Percentiles rank a stretch among this genome's conserved stretches.
phyloP scores from a whole-genome alignment of 2,329 filamentous ascomycete genomes.

The Neobulgaria alba region DNA sequence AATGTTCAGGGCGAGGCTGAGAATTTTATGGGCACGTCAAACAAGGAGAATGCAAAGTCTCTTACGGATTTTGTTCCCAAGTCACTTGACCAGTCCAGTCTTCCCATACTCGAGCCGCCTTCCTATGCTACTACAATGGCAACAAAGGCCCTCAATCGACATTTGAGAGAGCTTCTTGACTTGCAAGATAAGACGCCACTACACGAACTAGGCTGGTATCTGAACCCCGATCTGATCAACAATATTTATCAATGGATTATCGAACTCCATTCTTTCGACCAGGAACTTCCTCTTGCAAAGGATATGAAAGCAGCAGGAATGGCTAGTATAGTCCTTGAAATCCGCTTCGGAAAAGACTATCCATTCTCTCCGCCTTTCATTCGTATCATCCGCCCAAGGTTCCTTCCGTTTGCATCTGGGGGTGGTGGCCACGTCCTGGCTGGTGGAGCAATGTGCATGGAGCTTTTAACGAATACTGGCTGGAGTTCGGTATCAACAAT shows the following conservation, averaged over 20 bases:
- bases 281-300: conserved; percentile 55
- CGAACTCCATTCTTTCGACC: conserved; percentile 76
- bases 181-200: conserved; percentile 52
- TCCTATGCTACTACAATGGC: conserved; percentile 54
- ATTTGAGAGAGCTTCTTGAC: conserved; percentile 55
- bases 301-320: conserved; percentile 60
- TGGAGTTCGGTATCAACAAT: neutral
- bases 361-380: conserved; percentile 78
- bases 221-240: conserved; percentile 48
- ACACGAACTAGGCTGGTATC: conserved; percentile 74
- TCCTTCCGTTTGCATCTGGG: conserved; percentile 60
- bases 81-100: conserved; percentile 47
- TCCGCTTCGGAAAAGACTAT: conserved; percentile 70
- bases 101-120: conserved; percentile 59
- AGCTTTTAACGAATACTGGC: conserved; percentile 69
- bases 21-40: neutral
- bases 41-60: conserved; percentile 5
- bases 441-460: conserved; percentile 78
- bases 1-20: conserved; percentile 6
- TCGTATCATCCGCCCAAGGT: conserved; percentile 71
- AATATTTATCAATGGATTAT: conserved; percentile 85
- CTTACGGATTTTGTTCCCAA: conserved; percentile 59
- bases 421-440: conserved; percentile 81
- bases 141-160: conserved; percentile 53
- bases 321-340: conserved; percentile 67